phyloP scores from a whole-genome alignment of 1,284 basidiomycete genomes.

The Sanghuangporus sanghuang region DNA sequence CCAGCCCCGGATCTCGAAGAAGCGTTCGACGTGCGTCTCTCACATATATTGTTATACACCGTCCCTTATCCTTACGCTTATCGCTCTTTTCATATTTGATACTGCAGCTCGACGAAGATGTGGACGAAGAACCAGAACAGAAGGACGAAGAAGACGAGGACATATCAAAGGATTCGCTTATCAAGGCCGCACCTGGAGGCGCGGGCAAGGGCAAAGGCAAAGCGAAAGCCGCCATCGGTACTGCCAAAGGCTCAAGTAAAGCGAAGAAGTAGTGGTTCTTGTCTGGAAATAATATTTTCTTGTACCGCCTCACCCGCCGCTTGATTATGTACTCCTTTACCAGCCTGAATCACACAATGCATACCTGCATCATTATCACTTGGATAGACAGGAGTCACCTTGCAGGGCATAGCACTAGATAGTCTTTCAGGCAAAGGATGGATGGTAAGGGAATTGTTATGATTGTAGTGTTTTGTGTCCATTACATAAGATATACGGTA shows the following conservation, averaged over 20 bases:
- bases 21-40: constrained; percentile 53
- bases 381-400: not conserved
- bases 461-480: too few species aligned
- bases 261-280: not conserved
- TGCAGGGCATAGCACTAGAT: too few species aligned
- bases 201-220: constrained; percentile 27
- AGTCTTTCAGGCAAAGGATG: too few species aligned
- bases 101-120: constrained; percentile 32
- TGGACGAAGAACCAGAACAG: constrained; percentile 37
- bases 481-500: too few species aligned
- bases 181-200: constrained; percentile 34
- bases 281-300: not conserved
- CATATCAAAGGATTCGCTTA: constrained; percentile 45
- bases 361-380: not conserved
- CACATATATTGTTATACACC: not conserved
- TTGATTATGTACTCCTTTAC: not conserved
- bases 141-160: constrained; percentile 35
- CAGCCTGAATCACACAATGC: not conserved
- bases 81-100: not conserved
- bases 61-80: not conserved
- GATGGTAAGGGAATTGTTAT: too few species aligned
- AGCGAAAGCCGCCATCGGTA: constrained; percentile 17
- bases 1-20: constrained; percentile 87
- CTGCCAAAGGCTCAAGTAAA: not conserved
- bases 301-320: not conserved